Evolutionary conservation across 164 flowering plant genomes (phyloP).

Genomic region (Nelumbo lutea): DNA sequence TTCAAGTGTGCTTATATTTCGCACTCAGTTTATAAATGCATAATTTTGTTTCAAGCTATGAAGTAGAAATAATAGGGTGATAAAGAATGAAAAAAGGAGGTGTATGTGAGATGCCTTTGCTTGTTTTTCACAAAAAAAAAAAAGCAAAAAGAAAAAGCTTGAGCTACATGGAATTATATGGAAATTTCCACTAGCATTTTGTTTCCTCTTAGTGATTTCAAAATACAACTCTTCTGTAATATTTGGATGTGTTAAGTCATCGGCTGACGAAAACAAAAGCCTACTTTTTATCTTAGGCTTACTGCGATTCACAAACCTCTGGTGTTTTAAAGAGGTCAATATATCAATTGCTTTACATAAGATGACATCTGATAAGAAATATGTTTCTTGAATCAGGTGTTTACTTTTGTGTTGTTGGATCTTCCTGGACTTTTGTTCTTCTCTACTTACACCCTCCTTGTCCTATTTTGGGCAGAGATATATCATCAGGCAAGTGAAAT

Average conservation of each 20-base stretch:
- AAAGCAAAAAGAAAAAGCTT: too few relatives aligned
- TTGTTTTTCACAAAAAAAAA: too few relatives aligned
- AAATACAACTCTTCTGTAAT: not conserved
- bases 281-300: not conserved
- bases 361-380: slow-evolving; percentile 8
- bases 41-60: too few relatives aligned
- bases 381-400: slow-evolving; percentile 45
- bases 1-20: too few relatives aligned
- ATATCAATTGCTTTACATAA: not conserved
- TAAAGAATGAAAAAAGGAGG: too few relatives aligned
- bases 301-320: not conserved
- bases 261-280: not conserved
- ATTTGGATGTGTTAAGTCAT: not conserved
- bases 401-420: slow-evolving; percentile 55
- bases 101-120: too few relatives aligned
- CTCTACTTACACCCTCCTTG: slow-evolving; percentile 91
- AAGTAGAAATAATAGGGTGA: too few relatives aligned
- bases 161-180: too few relatives aligned
- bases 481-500: slow-evolving; percentile 79
- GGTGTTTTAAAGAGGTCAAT: not conserved
- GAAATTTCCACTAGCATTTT: too few relatives aligned
- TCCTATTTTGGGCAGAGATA: slow-evolving; percentile 98
- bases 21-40: too few relatives aligned
- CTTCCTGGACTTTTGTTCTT: slow-evolving; percentile 89
- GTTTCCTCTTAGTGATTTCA: not conserved